Base-by-base conservation (phyloP, 352 stramenopile genomes). In the Globisporangium abappressorium region DNA sequence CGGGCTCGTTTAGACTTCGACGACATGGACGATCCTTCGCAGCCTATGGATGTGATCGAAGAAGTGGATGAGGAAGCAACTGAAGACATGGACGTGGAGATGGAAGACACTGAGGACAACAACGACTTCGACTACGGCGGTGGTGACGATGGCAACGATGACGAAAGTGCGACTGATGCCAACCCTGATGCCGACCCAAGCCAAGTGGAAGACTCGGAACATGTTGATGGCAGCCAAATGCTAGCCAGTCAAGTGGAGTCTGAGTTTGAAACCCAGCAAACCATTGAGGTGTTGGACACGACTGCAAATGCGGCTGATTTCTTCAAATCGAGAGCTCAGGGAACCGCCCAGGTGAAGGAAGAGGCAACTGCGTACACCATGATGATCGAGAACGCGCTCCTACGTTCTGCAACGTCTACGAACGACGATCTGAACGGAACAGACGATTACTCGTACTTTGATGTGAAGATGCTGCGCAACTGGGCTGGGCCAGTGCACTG, bases 401-500 rank as follows among this genome's bases (percentile, higher is more conserved):
- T 93, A 62, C 76, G 83, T 2, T 92, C 86, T 0, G 78, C 74
- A 11, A 75, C 72, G 5, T 54, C 79, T 24, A 73, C 79, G 26
- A 69, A 83, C 5, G 84, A 91, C 53, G 72, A 81, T 63, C 57
- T 70, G 3, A 77, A 84, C 12, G 74, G 72, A 3, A 75, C 73
- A 65, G 80, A 79, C 57, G 87, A 94, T 34, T 94, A 94, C 61
- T 92, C 85, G 57, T 94, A 92, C 65, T 94, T 93, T 49, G 87
- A 94, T 51, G 76, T 85, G 1, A 93, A 94, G 65, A 76, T 92
- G 78, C 74, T 94, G 30, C 86, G 88, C 20, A 94, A 94, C 62
- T 93, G 85, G 85, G 85, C 85, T 49, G 85, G 85, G 4, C 85
- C 87, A 12, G 77, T 74, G 2, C 84, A 94, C 57, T 90, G 83